A percentile compares a stretch with the other conserved stretches of the same genome.
Conservation (phyloP, 106 monocot species). For the Amphibolis antarctica region DNA sequence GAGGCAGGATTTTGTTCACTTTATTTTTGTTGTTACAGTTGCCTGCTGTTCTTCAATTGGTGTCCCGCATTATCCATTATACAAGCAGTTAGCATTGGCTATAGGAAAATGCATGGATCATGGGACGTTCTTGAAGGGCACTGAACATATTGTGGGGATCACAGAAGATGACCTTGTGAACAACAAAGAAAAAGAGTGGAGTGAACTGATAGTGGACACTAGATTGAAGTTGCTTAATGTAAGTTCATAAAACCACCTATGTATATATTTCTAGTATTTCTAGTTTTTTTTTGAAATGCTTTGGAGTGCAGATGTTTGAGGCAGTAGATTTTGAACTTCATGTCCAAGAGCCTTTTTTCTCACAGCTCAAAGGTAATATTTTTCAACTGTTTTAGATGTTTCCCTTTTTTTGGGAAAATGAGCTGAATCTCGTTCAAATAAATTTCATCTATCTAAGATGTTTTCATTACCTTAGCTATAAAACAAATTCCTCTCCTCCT, state of each 20-base stretch:
- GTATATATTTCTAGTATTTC: background rate
- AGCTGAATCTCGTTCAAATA: no score
- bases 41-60: slow-evolving; percentile 12
- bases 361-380: slow-evolving; percentile 54
- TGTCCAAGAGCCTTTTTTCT: slow-evolving; percentile 87
- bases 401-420: no score
- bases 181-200: slow-evolving; percentile 35
- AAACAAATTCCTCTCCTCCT: no score
- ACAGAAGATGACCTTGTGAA: slow-evolving; percentile 15
- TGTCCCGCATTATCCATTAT: slow-evolving; percentile 50
- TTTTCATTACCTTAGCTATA: background rate
- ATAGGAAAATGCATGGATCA: slow-evolving; percentile 27
- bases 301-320: slow-evolving; percentile 20
- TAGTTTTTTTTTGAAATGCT: background rate
- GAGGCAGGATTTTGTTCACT: no score
- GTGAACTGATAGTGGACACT: slow-evolving; percentile 25
- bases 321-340: slow-evolving; percentile 27
- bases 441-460: background rate
- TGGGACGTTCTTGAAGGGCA: slow-evolving; percentile 12
- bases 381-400: background rate
- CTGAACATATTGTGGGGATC: slow-evolving; percentile 6
- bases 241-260: slow-evolving; percentile 3
- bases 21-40: background rate
- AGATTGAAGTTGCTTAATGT: slow-evolving; percentile 41
- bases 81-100: slow-evolving; percentile 44